Percentiles rank a stretch among this genome's conserved stretches.
These are phyloP conservation scores for Pholiota microspora DNA, from an alignment of 768 basidiomycete species.

Conservation along the genomic window DNA sequence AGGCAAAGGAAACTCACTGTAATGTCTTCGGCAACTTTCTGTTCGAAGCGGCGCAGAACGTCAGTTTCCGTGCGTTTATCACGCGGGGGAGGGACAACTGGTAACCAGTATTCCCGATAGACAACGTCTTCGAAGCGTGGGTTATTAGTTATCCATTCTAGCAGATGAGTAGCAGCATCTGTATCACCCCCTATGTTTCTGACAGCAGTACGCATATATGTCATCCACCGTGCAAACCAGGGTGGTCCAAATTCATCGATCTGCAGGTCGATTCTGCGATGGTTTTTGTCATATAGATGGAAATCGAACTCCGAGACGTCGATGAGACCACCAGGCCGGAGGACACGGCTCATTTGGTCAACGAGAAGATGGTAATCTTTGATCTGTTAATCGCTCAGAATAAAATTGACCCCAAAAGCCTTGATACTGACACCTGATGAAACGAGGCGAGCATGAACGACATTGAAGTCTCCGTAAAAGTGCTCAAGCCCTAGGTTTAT, in stretches of 20 bases:
- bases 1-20: slow-evolving; percentile 32
- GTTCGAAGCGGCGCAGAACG: slow-evolving; percentile 34
- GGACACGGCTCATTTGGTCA: slow-evolving; percentile 62
- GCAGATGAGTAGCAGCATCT: slow-evolving; percentile 57
- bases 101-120: slow-evolving; percentile 61
- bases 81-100: slow-evolving; percentile 40
- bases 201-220: slow-evolving; percentile 51
- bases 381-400: slow-evolving; percentile 41
- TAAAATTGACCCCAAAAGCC: slow-evolving; percentile 17
- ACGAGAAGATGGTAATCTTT: slow-evolving; percentile 63
- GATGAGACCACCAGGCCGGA: slow-evolving; percentile 70
- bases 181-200: slow-evolving; percentile 56
- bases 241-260: slow-evolving; percentile 45
- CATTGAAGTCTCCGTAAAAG: slow-evolving; percentile 76
- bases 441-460: slow-evolving; percentile 70
- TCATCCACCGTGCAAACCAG: slow-evolving; percentile 65
- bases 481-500: slow-evolving; percentile 84
- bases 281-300: slow-evolving; percentile 52
- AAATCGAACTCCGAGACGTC: slow-evolving; percentile 72
- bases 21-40: slow-evolving; percentile 57
- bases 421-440: slow-evolving; percentile 63
- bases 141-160: slow-evolving; percentile 53
- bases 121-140: slow-evolving; percentile 58
- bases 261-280: slow-evolving; percentile 39
- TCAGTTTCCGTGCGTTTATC: slow-evolving; percentile 42